A percentile compares a stretch with the other conserved stretches of the same genome.
These are phyloP conservation scores for Mycena albidolilacea DNA, from an alignment of 768 basidiomycete genomes.

Conservation along the genomic window DNA sequence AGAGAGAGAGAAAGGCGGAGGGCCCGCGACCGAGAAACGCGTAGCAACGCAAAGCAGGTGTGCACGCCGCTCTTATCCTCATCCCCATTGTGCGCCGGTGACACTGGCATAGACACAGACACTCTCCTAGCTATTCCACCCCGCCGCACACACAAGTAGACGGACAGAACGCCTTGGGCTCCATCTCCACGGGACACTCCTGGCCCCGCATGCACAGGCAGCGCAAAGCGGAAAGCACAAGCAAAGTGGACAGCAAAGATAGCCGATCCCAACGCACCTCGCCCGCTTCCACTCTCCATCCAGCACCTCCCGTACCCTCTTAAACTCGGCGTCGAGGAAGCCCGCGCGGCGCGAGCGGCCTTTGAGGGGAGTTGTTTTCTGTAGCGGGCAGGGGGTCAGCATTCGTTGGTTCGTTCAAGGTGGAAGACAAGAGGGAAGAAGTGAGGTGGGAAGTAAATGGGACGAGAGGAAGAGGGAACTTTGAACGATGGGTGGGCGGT, in stretches of 20 bases:
- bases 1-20: too few species aligned
- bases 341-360: conserved; percentile 50
- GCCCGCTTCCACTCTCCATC: conserved; percentile 60
- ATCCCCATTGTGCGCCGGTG: background rate
- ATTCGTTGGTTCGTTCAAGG: background rate
- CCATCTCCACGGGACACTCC: background rate
- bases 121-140: too few species aligned
- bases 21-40: too few species aligned
- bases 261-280: background rate
- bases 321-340: conserved; percentile 60
- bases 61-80: background rate
- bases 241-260: too few species aligned
- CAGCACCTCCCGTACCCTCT: conserved; percentile 55
- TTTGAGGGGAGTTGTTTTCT: conserved; percentile 37
- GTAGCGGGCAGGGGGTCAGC: background rate
- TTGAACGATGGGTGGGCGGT: too few species aligned
- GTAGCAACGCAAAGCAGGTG: background rate
- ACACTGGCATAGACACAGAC: too few species aligned
- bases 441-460: too few species aligned
- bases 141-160: too few species aligned
- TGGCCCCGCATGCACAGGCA: background rate
- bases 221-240: too few species aligned
- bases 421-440: background rate
- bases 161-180: too few species aligned
- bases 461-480: too few species aligned